Conservation (phyloP, 106 monocot species). For the Dendrobium catenatum region DNA sequence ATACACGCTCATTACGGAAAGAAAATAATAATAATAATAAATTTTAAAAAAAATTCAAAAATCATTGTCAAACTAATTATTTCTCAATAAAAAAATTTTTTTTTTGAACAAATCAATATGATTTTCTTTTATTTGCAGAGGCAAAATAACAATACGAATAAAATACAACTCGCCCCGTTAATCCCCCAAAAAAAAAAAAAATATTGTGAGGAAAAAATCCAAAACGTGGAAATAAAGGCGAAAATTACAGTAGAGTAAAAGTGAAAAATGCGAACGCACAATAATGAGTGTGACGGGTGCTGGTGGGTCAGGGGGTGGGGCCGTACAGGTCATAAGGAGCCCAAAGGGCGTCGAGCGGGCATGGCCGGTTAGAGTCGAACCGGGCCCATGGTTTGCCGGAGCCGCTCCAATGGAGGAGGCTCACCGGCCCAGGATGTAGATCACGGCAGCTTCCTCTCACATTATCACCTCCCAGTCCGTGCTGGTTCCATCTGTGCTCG, state of each 20-base stretch:
- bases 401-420: constrained; percentile 96
- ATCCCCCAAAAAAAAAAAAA: constrained; percentile 6
- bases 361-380: constrained; percentile 65
- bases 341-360: constrained; percentile 90
- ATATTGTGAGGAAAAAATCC: neutral
- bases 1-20: neutral
- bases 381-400: constrained; percentile 90
- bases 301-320: constrained; percentile 16
- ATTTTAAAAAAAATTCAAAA: neutral
- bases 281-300: constrained; percentile 5
- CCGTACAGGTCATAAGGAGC: constrained; percentile 78
- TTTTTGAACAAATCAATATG: constrained; percentile 1
- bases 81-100: too few species aligned
- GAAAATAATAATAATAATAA: neutral
- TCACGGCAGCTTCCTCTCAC: constrained; percentile 87
- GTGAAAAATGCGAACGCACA: constrained; percentile 2
- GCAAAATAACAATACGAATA: constrained; percentile 19
- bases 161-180: constrained; percentile 43
- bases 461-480: constrained; percentile 93
- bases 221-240: neutral
- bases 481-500: constrained; percentile 98
- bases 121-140: constrained; percentile 10
- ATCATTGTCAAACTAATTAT: too few species aligned
- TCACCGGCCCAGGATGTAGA: constrained; percentile 87
- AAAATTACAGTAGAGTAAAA: neutral